phyloP scores from a whole-genome alignment of 495 filamentous ascomycete genomes.

The Trichoderma gamsii region DNA sequence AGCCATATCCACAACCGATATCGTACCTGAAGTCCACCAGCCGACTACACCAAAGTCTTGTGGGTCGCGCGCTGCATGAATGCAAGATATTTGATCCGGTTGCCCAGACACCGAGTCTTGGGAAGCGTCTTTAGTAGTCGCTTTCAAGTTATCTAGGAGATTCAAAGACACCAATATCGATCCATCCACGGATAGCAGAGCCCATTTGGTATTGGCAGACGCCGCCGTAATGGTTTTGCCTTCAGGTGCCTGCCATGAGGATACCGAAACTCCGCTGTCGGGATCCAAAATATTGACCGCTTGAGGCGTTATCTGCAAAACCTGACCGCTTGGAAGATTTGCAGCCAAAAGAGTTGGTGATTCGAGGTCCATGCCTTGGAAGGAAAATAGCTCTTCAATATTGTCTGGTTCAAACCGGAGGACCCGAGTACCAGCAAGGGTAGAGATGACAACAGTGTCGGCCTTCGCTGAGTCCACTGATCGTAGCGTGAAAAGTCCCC shows the following conservation, averaged over 20 bases:
- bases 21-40: conserved; percentile 71
- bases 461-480: conserved; percentile 40
- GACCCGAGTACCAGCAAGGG: conserved; percentile 75
- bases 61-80: conserved; percentile 49
- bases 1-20: conserved; percentile 62
- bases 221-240: conserved; percentile 66
- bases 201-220: conserved; percentile 59
- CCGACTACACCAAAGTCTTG: conserved; percentile 62
- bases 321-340: conserved; percentile 53
- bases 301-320: conserved; percentile 73
- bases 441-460: conserved; percentile 74
- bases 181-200: conserved; percentile 72
- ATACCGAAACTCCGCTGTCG: conserved; percentile 60
- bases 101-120: conserved; percentile 30
- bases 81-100: conserved; percentile 70
- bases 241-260: conserved; percentile 59
- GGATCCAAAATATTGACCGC: conserved; percentile 57
- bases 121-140: conserved; percentile 53
- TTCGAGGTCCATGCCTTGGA: conserved; percentile 60
- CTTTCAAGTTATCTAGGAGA: conserved; percentile 50
- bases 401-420: conserved; percentile 71
- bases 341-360: conserved; percentile 67
- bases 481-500: conserved; percentile 53
- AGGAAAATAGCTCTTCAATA: conserved; percentile 75
- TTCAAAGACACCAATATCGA: conserved; percentile 59